Conservation (phyloP, 495 filamentous ascomycete genomes). For the Venustampulla echinocandica region DNA sequence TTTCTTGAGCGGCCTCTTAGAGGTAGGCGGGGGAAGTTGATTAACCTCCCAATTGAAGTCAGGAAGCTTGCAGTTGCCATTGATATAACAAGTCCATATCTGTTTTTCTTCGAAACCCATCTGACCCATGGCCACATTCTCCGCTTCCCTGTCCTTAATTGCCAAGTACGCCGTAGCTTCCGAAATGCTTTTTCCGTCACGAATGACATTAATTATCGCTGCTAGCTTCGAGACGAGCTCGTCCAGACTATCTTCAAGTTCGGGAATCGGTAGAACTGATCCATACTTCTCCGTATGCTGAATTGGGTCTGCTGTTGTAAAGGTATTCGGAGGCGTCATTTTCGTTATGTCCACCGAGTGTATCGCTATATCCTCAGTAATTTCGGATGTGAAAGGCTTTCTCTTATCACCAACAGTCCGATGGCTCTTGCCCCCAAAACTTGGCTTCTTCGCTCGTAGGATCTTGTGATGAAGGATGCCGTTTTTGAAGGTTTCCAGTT, state of each 20-base stretch:
- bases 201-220: conserved; percentile 1
- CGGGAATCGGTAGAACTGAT: background rate
- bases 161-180: conserved; percentile 6
- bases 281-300: background rate
- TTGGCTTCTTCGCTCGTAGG: background rate
- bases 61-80: too few relatives aligned
- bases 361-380: background rate
- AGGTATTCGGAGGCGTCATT: background rate
- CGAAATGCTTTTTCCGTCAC: conserved; percentile 1
- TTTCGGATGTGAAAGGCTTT: background rate
- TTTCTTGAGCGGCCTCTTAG: conserved; percentile 4
- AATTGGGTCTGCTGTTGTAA: background rate
- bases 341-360: background rate
- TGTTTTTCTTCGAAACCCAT: too few relatives aligned
- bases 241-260: background rate
- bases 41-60: conserved; percentile 2
- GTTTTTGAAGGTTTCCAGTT: background rate
- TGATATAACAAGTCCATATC: too few relatives aligned
- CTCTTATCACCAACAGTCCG: background rate
- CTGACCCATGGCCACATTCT: too few relatives aligned
- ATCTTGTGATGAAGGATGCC: background rate
- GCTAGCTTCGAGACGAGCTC: conserved; percentile 4
- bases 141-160: conserved; percentile 4
- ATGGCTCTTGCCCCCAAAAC: background rate
- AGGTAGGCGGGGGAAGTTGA: conserved; percentile 1